Base-by-base conservation (phyloP, 257 asterid species). In the Ajuga chamaepitys region DNA sequence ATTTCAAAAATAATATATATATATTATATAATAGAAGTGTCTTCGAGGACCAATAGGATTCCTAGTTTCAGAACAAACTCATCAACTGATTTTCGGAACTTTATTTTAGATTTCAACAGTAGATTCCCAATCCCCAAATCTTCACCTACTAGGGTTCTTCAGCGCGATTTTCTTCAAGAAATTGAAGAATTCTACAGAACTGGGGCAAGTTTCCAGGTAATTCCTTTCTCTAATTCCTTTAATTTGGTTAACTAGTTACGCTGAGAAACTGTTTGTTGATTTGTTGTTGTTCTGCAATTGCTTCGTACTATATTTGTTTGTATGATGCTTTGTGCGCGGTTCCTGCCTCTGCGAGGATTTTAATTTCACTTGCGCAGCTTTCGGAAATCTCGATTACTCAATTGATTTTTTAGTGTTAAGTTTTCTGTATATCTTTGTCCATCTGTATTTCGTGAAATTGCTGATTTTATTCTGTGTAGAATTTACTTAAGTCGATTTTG, bases 121-220 rank as follows among this genome's bases (percentile, higher is more conserved):
- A 18, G 26, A 56, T 26, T 20, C 5, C 58, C 28, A 24, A 8
- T 30, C 35, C 14, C 61, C 44, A 45, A 34, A 42, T 45, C n/a
- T 11, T 32, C 25, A 30, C 21, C 34, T 46, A 37, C 55, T 72
- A 50, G 72, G 58, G 64, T 66, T 65, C 68, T 58, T 41, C 40
- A 17, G 48, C 25, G 22, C 28, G 14, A 52, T 37, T 18, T 24
- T 20, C 26, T 32, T 9, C 65, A 5, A 9, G 2, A 38, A 62
- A 11, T 46, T 58, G 21, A 40, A 20, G 40, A 6, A 14, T 14
- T 24, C 1, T 30, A 24, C 65, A 30, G 47, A 35, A n/a, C 56
- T 64, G 32, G 45, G 53, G 53, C 50, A 7, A 12, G 7, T 50
- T 18, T 40, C 42, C 73, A 50, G 77, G 77, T 72, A 48, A 24